Conservation (phyloP, 768 basidiomycete genomes). For the Gloeophyllum trabeum region DNA sequence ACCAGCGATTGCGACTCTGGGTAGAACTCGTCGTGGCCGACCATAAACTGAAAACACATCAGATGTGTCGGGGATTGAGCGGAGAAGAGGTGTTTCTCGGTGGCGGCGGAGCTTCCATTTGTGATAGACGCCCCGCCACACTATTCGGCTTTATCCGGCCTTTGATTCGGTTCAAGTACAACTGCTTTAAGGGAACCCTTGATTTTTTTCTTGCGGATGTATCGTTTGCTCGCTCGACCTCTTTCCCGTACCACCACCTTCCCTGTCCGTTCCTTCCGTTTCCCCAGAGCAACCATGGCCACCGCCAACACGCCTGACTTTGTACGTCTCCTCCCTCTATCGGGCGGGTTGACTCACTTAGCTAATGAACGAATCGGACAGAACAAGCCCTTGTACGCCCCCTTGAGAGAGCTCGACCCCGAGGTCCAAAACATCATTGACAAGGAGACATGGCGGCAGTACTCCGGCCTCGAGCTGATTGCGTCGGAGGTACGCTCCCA, state of each 20-base stretch:
- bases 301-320: conserved; percentile 47
- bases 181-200: neutral
- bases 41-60: too few relatives aligned
- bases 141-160: neutral
- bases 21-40: neutral
- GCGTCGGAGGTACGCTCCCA: conserved; percentile 76
- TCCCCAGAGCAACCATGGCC: conserved; percentile 35
- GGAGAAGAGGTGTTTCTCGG: neutral
- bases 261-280: neutral
- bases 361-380: conserved; percentile 18
- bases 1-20: neutral
- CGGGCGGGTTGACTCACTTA: neutral
- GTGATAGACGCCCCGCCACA: neutral
- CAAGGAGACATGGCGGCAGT: conserved; percentile 98
- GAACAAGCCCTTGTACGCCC: conserved; percentile 88
- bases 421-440: conserved; percentile 96
- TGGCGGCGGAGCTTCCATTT: neutral
- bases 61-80: neutral
- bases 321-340: conserved; percentile 25
- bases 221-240: neutral
- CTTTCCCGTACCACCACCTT: neutral
- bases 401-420: conserved; percentile 86
- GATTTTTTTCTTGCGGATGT: neutral
- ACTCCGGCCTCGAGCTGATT: conserved; percentile 94
- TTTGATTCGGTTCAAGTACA: neutral